Percentiles rank a stretch among this genome's conserved stretches.
Evolutionary conservation across 140 eudicot genomes (phyloP).

Genomic region (Ambrosia hybrid): DNA sequence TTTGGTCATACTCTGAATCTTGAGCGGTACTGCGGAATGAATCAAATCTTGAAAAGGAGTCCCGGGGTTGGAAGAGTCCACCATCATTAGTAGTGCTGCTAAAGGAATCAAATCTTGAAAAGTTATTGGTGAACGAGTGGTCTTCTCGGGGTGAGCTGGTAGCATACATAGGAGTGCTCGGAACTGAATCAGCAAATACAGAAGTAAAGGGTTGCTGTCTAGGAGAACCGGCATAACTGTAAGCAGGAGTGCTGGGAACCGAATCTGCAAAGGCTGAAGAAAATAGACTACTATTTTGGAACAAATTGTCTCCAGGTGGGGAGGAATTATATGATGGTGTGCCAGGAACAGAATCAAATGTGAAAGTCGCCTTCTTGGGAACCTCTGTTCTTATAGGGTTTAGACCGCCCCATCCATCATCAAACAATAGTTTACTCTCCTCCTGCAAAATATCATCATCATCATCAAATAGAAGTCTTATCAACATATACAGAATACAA

Average conservation of each 20-base stretch:
- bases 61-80: slow-evolving; percentile 29
- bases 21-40: slow-evolving; percentile 58
- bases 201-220: slow-evolving; percentile 44
- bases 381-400: slow-evolving; percentile 73
- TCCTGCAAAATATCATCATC: slow-evolving; percentile 23
- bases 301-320: slow-evolving; percentile 42
- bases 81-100: slow-evolving; percentile 24
- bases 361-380: slow-evolving; percentile 49
- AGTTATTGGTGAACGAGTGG: slow-evolving; percentile 45
- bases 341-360: slow-evolving; percentile 70
- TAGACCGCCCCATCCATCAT: slow-evolving; percentile 56
- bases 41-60: slow-evolving; percentile 67
- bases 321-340: slow-evolving; percentile 51
- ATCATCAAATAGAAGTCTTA: background rate
- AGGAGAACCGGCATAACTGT: slow-evolving; percentile 51
- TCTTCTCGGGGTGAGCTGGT: slow-evolving; percentile 42
- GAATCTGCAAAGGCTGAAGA: slow-evolving; percentile 56
- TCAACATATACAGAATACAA: background rate
- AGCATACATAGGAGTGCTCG: slow-evolving; percentile 77
- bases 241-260: slow-evolving; percentile 83
- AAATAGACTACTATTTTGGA: slow-evolving; percentile 43
- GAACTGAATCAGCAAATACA: slow-evolving; percentile 82
- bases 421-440: slow-evolving; percentile 17
- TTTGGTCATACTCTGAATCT: slow-evolving; percentile 49
- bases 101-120: slow-evolving; percentile 87